Percentiles rank a stretch among this genome's conserved stretches.
phyloP scores from a whole-genome alignment of 345 rosid genomes.

The Citrus australasica region DNA sequence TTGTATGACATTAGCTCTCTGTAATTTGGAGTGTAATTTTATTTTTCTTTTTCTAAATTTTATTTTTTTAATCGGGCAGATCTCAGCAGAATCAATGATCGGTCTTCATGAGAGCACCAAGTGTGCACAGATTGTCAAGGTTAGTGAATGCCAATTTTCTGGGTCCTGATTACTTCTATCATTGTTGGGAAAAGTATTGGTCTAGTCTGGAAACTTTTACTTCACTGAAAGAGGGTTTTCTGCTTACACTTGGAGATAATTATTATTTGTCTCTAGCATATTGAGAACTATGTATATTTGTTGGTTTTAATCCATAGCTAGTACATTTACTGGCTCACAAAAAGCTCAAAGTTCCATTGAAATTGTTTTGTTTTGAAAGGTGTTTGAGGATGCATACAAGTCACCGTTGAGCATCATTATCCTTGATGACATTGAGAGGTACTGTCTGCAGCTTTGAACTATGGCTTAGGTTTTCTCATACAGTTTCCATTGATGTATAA shows the following conservation, averaged over 20 bases:
- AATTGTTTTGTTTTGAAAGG: constrained; percentile 36
- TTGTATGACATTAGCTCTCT: background rate
- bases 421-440: constrained; percentile 99
- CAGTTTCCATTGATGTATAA: background rate
- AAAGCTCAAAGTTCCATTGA: background rate
- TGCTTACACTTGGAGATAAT: background rate
- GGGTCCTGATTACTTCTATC: background rate
- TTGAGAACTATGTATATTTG: background rate
- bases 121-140: constrained; percentile 94
- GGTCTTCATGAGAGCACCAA: constrained; percentile 98
- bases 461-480: background rate
- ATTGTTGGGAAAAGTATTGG: background rate
- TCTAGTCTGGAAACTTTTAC: background rate
- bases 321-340: background rate
- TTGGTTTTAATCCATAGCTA: constrained; percentile 17
- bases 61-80: constrained; percentile 35
- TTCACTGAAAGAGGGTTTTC: background rate
- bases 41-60: background rate
- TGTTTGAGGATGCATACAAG: constrained; percentile 97
- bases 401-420: constrained; percentile 93
- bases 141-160: constrained; percentile 23
- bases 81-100: constrained; percentile 94
- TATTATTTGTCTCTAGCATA: background rate
- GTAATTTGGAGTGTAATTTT: background rate
- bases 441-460: constrained; percentile 4